Evolutionary conservation across 805 yeast genomes (phyloP).

Genomic region (Metschnikowia gruessii): DNA sequence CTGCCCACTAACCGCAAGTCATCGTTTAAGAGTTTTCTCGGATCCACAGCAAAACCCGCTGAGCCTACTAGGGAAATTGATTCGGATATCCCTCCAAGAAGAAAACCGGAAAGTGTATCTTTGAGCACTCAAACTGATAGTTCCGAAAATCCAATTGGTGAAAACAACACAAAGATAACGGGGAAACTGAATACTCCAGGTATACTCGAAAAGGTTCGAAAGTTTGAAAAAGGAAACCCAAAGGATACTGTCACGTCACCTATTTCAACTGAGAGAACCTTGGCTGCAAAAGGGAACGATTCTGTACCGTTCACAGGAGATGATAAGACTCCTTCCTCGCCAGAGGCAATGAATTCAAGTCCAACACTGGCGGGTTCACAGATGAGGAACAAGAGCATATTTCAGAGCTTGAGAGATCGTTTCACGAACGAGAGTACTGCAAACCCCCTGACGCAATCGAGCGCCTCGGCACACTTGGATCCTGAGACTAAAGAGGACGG

Average conservation of each 20-base stretch:
- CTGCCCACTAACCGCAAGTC: background rate
- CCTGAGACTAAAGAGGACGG: background rate
- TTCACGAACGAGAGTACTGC: slow-evolving; percentile 19
- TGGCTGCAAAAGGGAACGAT: background rate
- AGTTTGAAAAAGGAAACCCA: slow-evolving; percentile 2
- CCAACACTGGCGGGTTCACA: slow-evolving; percentile 10
- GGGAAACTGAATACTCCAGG: slow-evolving; percentile 6
- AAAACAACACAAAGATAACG: background rate
- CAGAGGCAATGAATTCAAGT: background rate
- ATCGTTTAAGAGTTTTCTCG: slow-evolving; percentile 2
- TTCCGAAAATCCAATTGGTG: background rate
- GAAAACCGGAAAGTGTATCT: background rate
- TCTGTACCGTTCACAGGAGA: background rate
- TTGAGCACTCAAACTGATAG: background rate
- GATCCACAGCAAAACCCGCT: background rate
- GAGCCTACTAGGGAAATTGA: background rate
- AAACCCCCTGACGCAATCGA: background rate
- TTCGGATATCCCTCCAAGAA: background rate
- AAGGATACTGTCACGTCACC: background rate
- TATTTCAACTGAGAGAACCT: background rate
- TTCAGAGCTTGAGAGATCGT: slow-evolving; percentile 34
- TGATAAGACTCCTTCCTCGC: background rate
- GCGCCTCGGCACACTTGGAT: background rate
- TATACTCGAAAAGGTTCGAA: slow-evolving; percentile 10
- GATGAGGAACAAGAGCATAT: slow-evolving; percentile 28